phyloP scores from a whole-genome alignment of 805 yeast species.

The Wickerhamiella azyma region DNA sequence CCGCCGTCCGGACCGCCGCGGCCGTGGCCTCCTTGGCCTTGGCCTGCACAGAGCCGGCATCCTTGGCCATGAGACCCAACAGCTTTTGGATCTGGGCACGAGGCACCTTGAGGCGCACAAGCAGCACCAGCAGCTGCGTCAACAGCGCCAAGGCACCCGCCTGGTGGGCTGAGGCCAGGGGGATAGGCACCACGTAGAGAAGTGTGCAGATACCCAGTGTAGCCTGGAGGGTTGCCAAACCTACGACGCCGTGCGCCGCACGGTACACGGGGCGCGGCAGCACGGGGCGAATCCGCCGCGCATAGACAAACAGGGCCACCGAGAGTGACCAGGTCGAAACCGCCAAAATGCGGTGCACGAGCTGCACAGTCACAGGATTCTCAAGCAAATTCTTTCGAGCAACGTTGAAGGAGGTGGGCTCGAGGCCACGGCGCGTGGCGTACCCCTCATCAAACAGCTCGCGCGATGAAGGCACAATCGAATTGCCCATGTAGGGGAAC shows the following conservation, averaged over 20 bases:
- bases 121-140: slow-evolving; percentile 58
- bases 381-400: slow-evolving; percentile 89
- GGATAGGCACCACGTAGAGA: slow-evolving; percentile 78
- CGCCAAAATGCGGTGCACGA: slow-evolving; percentile 79
- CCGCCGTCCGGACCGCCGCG: slow-evolving; percentile 2
- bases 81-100: slow-evolving; percentile 24
- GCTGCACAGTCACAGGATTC: slow-evolving; percentile 91
- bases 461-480: slow-evolving; percentile 54
- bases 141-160: slow-evolving; percentile 88
- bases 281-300: slow-evolving; percentile 38
- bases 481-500: slow-evolving; percentile 86
- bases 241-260: slow-evolving; percentile 54
- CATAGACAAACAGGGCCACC: slow-evolving; percentile 56
- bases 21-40: background rate
- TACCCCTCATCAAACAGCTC: slow-evolving; percentile 69
- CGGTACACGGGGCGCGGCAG: slow-evolving; percentile 32
- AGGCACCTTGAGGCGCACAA: slow-evolving; percentile 47
- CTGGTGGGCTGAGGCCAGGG: slow-evolving; percentile 90
- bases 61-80: slow-evolving; percentile 17
- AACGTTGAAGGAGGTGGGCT: slow-evolving; percentile 23
- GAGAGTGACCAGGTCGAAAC: slow-evolving; percentile 62
- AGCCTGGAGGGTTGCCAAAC: slow-evolving; percentile 71
- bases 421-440: slow-evolving; percentile 26
- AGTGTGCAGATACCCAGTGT: slow-evolving; percentile 77
- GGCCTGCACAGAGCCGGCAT: background rate